These are phyloP conservation scores for Ajuga reptans DNA, from an alignment of 305 asterid species.

Conservation along the genomic window DNA sequence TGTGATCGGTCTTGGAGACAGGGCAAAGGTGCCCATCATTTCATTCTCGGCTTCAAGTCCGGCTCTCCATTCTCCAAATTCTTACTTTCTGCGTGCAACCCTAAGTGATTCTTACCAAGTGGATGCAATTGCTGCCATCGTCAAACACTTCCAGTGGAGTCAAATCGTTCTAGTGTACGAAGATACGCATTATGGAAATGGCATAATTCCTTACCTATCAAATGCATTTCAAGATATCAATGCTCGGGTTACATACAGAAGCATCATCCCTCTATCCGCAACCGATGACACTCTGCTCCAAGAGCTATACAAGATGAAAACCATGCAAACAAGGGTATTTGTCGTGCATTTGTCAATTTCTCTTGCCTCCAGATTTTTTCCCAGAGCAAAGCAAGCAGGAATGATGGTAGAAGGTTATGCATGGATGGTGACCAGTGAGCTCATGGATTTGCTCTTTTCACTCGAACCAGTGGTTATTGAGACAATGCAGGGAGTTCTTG, in stretches of 20 bases:
- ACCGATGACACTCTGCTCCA: slow-evolving; percentile 9
- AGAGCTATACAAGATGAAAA: slow-evolving; percentile 27
- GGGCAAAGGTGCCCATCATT: slow-evolving; percentile 41
- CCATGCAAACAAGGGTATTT: slow-evolving; percentile 26
- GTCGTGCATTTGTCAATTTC: slow-evolving; percentile 22
- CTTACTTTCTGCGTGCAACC: slow-evolving; percentile 42
- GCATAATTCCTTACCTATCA: slow-evolving; percentile 22
- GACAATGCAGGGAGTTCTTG: slow-evolving; percentile 48
- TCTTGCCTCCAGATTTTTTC: slow-evolving; percentile 35
- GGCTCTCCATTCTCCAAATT: slow-evolving; percentile 28
- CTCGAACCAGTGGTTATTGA: slow-evolving; percentile 22
- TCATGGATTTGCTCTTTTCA: slow-evolving; percentile 30
- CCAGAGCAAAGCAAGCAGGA: slow-evolving; percentile 31
- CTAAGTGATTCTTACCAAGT: slow-evolving; percentile 36
- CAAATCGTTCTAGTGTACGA: slow-evolving; percentile 35
- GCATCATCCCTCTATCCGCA: slow-evolving; percentile 17
- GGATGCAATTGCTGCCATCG: slow-evolving; percentile 36
- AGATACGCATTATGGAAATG: slow-evolving; percentile 41
- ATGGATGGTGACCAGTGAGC: slow-evolving; percentile 46
- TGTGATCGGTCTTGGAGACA: slow-evolving; percentile 41
- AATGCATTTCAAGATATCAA: slow-evolving; percentile 13
- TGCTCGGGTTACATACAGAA: slow-evolving; percentile 22
- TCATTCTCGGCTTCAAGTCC: slow-evolving; percentile 50
- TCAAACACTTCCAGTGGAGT: slow-evolving; percentile 38
- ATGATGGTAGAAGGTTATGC: slow-evolving; percentile 48